Evolutionary conservation across 2,329 filamentous ascomycete genomes (phyloP), one percentile per base, ranked within the genome.

Genomic region (Podosphaera xanthii): DNA sequence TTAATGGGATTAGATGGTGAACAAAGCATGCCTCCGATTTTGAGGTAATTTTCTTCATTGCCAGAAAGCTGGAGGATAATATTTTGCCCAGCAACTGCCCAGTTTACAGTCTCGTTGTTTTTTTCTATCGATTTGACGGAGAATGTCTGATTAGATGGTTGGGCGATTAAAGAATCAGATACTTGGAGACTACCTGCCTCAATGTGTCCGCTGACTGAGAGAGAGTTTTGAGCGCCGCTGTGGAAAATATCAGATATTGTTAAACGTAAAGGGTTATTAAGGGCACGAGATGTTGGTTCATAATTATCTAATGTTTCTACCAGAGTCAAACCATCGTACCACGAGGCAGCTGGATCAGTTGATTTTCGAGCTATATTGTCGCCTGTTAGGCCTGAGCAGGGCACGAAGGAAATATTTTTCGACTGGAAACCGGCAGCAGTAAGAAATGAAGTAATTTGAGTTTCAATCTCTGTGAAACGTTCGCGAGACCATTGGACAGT

Each of bases 61-160:
- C 91, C 85, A 7, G 81, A 77, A 56, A 98, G 76, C 64, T 94
- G 85, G n/a, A 98, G 73, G 0, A 83, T 84, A 14, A 87, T 81
- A 61, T 92, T 94, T 67, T 97, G 88, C 0, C 91, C 91, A 0
- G 91, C 90, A 12, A 96, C 89, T 0, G 87, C 88, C 88, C 89
- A 98, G 61, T 95, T 89, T 10, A 77, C 79, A 0, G 79, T 72
- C 57, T 86, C 79, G 31, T 81, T 77, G 68, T 91, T 84, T 8
- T 89, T 77, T 69, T 92, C 83, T 55, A 98, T 76, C 2, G 81
- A 84, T 69, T 91, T 94, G 70, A 97, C 78, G 57, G 81, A 82
- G 0, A 87, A 90, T 44, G 79, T 83, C 68, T 96, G 86, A 33
- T 82, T 83, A 59, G 86, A 86, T 0, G 92, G 92, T 69, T 94